phyloP scores from a whole-genome alignment of 441 rosid genomes.

The Brassica balearica region DNA sequence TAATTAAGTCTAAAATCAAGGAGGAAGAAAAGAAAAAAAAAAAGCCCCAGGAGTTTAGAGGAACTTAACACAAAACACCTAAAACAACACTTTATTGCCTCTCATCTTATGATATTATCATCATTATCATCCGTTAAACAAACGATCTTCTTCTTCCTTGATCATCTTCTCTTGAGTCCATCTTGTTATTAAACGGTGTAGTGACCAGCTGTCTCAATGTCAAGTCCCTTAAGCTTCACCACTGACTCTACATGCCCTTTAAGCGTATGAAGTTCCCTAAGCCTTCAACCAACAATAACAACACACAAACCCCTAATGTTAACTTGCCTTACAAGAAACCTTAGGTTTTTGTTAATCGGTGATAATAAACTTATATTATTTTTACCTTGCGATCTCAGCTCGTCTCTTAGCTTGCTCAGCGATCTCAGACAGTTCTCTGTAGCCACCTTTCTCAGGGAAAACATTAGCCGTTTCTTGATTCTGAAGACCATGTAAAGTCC shows the following conservation, averaged over 20 bases:
- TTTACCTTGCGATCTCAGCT: slow-evolving; percentile 88
- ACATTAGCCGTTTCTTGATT: slow-evolving; percentile 61
- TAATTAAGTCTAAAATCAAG: slow-evolving; percentile 21
- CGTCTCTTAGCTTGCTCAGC: slow-evolving; percentile 97
- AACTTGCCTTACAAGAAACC: slow-evolving; percentile 3
- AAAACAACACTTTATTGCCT: slow-evolving; percentile 23
- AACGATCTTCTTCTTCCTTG: slow-evolving; percentile 26
- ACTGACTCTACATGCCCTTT: slow-evolving; percentile 98
- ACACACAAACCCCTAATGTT: slow-evolving; percentile 17
- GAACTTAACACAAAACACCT: slow-evolving; percentile 16
- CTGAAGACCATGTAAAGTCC: slow-evolving; percentile 90
- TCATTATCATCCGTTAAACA: slow-evolving; percentile 39
- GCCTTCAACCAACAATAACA: slow-evolving; percentile 50
- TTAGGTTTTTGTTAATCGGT: too few species aligned
- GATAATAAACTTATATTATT: neutral
- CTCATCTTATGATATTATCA: slow-evolving; percentile 35
- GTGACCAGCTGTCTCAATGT: slow-evolving; percentile 94
- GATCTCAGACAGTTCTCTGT: slow-evolving; percentile 86
- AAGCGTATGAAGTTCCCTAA: slow-evolving; percentile 90
- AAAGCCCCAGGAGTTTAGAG: slow-evolving; percentile 13
- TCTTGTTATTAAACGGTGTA: slow-evolving; percentile 68
- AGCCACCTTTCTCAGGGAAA: slow-evolving; percentile 75
- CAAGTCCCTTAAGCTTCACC: slow-evolving; percentile 93
- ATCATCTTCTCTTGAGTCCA: slow-evolving; percentile 25
- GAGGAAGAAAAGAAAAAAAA: neutral